phyloP scores from a whole-genome alignment of 1,284 basidiomycete species.

The Marasmius tenuissimus region DNA sequence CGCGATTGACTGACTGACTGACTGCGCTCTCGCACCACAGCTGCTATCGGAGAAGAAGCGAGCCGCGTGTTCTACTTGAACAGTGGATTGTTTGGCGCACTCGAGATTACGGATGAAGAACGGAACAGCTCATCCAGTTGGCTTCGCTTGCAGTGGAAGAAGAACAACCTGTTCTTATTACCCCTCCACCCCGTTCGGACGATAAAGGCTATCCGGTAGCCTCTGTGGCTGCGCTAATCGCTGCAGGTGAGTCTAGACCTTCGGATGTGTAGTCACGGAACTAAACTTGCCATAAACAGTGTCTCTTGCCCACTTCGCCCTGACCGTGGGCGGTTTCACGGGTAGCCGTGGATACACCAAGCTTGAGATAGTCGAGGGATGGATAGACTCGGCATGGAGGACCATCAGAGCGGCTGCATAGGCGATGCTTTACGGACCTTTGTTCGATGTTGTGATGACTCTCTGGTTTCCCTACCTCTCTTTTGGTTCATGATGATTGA shows the following conservation, averaged over 20 bases:
- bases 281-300: constrained; percentile 24
- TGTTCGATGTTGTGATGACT: background rate
- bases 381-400: constrained; percentile 30
- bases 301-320: constrained; percentile 48
- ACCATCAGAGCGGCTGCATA: background rate
- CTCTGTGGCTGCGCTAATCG: constrained; percentile 44
- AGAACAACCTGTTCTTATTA: constrained; percentile 16
- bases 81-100: constrained; percentile 58
- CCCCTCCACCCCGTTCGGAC: constrained; percentile 13
- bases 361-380: constrained; percentile 40
- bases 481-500: no score
- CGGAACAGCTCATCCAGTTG: constrained; percentile 10
- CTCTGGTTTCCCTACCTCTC: no score
- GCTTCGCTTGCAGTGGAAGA: background rate
- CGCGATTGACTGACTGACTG: background rate
- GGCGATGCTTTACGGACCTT: background rate
- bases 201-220: constrained; percentile 32
- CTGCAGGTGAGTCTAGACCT: constrained; percentile 33
- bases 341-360: constrained; percentile 48
- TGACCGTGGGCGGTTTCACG: constrained; percentile 51
- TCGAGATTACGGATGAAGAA: constrained; percentile 24
- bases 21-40: constrained; percentile 22
- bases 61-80: constrained; percentile 71
- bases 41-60: constrained; percentile 57
- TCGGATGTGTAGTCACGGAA: background rate